Evolutionary conservation across 768 basidiomycete genomes (phyloP).

Genomic region (Rhodotorula graminis): DNA sequence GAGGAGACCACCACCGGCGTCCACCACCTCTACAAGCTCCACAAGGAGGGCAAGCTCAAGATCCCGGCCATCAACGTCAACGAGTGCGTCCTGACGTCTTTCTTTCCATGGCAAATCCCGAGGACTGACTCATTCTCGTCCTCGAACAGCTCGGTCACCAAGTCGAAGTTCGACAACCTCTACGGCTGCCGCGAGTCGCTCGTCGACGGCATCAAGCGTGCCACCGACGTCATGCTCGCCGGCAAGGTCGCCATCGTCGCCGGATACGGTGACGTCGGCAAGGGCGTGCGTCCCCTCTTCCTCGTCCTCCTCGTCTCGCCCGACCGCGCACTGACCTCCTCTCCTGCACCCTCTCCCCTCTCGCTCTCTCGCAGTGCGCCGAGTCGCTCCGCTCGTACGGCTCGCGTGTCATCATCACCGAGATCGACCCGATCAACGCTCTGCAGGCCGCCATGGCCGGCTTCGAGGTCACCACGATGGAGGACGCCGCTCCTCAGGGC

Average conservation of each 20-base stretch:
- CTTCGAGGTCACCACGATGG: conserved; percentile 98
- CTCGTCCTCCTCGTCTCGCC: neutral
- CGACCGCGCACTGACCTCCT: neutral
- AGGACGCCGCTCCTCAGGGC: conserved; percentile 79
- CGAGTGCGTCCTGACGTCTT: conserved; percentile 33
- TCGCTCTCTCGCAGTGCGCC: conserved; percentile 62
- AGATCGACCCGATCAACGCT: conserved; percentile 99
- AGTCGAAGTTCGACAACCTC: conserved; percentile 95
- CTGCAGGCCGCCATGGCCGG: conserved; percentile 99
- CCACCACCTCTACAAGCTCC: conserved; percentile 96
- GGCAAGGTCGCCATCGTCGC: conserved; percentile 99
- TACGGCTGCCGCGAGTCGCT: conserved; percentile 99
- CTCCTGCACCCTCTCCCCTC: neutral
- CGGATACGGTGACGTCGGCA: conserved; percentile 98
- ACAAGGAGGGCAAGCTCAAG: conserved; percentile 92
- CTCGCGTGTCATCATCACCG: conserved; percentile 89
- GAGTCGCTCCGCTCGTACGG: conserved; percentile 97
- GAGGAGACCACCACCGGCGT: conserved; percentile 99
- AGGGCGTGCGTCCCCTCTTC: conserved; percentile 78
- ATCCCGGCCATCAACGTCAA: conserved; percentile 99
- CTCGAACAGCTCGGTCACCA: conserved; percentile 80
- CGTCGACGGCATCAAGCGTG: conserved; percentile 99
- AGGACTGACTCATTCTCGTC: too few species aligned
- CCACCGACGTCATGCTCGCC: conserved; percentile 99
- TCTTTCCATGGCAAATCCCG: too few species aligned